Conservation (phyloP, 2,329 filamentous ascomycete genomes). For the Epicoccum sorghinum region DNA sequence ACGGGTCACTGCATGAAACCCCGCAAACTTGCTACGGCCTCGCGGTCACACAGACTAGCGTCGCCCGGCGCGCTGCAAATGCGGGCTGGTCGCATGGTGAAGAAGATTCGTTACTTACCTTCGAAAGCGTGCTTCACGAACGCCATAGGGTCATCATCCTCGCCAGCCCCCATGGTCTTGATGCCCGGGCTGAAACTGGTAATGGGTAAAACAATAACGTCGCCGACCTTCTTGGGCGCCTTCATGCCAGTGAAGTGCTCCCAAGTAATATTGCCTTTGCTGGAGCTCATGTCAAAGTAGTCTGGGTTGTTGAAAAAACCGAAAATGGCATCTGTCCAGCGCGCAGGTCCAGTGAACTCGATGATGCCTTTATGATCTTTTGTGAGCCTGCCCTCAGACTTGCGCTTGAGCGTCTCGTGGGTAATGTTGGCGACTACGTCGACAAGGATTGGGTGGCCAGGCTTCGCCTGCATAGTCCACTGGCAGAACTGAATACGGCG, state of each 20-base stretch:
- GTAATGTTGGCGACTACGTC: conserved; percentile 89
- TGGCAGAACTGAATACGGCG: conserved; percentile 97
- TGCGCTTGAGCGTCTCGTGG: conserved; percentile 75
- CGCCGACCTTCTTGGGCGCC: conserved; percentile 82
- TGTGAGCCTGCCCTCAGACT: conserved; percentile 69
- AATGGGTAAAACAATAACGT: conserved; percentile 92
- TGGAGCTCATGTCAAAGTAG: conserved; percentile 81
- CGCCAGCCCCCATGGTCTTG: conserved; percentile 87
- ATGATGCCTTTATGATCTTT: conserved; percentile 77
- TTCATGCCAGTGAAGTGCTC: conserved; percentile 89
- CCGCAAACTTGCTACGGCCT: background rate
- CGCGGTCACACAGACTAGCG: background rate
- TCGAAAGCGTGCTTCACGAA: conserved; percentile 98
- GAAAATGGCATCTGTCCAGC: conserved; percentile 95
- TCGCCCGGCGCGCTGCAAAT: background rate
- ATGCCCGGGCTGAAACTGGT: conserved; percentile 97
- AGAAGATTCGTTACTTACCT: conserved; percentile 62
- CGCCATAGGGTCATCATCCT: conserved; percentile 90
- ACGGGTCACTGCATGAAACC: no score
- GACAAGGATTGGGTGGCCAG: conserved; percentile 88
- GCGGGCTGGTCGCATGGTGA: conserved; percentile 6
- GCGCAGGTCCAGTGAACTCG: conserved; percentile 90
- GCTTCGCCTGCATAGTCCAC: conserved; percentile 97
- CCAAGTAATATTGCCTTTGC: conserved; percentile 78
- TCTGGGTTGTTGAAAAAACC: conserved; percentile 89